phyloP scores from a whole-genome alignment of 2,329 filamentous ascomycete species.

The Xylariaceae sp. region DNA sequence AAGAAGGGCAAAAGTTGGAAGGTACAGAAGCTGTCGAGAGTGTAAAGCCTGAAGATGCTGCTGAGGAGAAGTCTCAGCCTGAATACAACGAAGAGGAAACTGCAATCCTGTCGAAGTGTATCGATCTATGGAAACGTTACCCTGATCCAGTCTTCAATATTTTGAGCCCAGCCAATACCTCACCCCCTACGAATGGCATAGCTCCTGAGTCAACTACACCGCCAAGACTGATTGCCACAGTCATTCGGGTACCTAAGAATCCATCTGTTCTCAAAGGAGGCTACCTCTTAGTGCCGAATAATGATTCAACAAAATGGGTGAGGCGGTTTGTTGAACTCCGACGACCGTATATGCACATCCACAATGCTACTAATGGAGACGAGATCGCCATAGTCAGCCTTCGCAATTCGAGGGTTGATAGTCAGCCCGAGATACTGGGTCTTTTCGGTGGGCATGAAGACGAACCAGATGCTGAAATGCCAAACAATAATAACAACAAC shows the following conservation, averaged over 20 bases:
- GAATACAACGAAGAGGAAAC: constrained; percentile 57
- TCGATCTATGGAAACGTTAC: constrained; percentile 70
- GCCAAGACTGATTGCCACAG: constrained; percentile 75
- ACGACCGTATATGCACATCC: constrained; percentile 89
- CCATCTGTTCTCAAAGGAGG: constrained; percentile 82
- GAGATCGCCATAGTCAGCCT: constrained; percentile 90
- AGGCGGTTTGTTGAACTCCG: constrained; percentile 93
- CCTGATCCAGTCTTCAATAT: constrained; percentile 63
- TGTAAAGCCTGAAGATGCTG: constrained; percentile 8
- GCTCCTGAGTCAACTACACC: constrained; percentile 53
- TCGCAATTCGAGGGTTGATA: constrained; percentile 88
- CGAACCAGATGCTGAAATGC: constrained; percentile 27
- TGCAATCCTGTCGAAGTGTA: constrained; percentile 59
- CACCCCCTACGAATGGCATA: constrained; percentile 71
- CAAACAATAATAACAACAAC: constrained; percentile 41
- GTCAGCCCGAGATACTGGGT: constrained; percentile 84
- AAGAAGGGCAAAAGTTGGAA: constrained; percentile 13
- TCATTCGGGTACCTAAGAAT: constrained; percentile 82
- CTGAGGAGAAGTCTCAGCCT: constrained; percentile 35
- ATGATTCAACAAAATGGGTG: constrained; percentile 83
- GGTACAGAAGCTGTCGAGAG: constrained; percentile 8
- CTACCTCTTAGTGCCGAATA: constrained; percentile 85
- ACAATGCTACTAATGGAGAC: constrained; percentile 84
- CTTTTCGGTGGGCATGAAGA: constrained; percentile 58
- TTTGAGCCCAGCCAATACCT: constrained; percentile 66